Conservation (phyloP, 169 alveolate species). For the Eimeria necatrix region DNA sequence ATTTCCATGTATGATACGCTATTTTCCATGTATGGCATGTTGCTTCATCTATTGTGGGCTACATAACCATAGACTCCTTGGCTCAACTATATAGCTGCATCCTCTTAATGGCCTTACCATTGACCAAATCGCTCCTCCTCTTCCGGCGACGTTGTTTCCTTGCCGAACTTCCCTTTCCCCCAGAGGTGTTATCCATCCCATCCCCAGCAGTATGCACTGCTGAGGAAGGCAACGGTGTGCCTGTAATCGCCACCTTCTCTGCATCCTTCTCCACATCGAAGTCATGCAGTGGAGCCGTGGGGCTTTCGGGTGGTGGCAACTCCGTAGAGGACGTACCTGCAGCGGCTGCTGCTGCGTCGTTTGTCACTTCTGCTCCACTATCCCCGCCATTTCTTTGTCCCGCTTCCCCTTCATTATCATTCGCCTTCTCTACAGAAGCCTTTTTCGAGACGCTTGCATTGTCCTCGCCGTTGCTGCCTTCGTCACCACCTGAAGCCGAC, state of each 20-base stretch:
- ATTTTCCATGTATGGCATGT: too few relatives aligned
- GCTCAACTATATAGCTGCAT: not conserved
- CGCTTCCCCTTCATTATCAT: not conserved
- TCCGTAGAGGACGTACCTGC: not conserved
- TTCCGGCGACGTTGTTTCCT: constrained; percentile 38
- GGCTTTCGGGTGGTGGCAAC: not conserved
- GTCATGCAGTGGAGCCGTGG: not conserved
- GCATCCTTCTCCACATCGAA: not conserved
- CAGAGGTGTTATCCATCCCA: not conserved
- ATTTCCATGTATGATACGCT: too few relatives aligned
- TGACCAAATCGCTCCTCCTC: not conserved
- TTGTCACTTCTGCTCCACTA: not conserved
- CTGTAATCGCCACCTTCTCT: not conserved
- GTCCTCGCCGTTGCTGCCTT: not conserved
- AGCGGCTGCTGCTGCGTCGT: not conserved
- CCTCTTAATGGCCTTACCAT: not conserved
- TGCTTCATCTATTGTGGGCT: too few relatives aligned
- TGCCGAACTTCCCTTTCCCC: not conserved
- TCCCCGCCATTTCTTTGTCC: not conserved
- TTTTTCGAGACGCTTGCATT: not conserved
- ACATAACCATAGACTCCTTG: too few relatives aligned
- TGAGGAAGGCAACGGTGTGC: not conserved
- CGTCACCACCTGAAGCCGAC: constrained; percentile 34
- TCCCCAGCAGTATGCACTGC: not conserved
- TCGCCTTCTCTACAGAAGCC: not conserved